These are phyloP conservation scores for Botrytis pseudocinerea DNA, from an alignment of 2,329 filamentous ascomycete genomes.

Conservation along the genomic window DNA sequence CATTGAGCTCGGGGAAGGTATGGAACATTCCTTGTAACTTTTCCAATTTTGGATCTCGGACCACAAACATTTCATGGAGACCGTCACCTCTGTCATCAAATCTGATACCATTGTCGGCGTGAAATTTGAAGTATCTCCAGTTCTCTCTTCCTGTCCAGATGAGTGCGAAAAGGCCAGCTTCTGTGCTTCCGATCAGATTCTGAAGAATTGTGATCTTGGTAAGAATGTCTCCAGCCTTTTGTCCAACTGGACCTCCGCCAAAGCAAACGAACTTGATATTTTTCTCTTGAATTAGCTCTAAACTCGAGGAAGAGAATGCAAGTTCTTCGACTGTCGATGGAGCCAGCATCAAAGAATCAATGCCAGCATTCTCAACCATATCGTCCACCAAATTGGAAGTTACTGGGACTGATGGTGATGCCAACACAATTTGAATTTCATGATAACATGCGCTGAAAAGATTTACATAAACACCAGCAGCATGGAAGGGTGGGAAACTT, in stretches of 20 bases:
- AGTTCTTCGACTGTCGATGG: constrained; percentile 22
- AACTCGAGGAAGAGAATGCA: constrained; percentile 8
- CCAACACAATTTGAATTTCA: background rate
- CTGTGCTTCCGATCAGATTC: constrained; percentile 21
- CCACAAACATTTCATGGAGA: constrained; percentile 14
- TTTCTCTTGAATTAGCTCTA: constrained; percentile 12
- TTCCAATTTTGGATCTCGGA: constrained; percentile 14
- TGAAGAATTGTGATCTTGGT: constrained; percentile 7
- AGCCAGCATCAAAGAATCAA: constrained; percentile 10
- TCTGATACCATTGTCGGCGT: constrained; percentile 4
- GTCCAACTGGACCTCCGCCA: constrained; percentile 15
- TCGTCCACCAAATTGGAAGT: constrained; percentile 15
- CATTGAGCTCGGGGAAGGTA: constrained; percentile 22
- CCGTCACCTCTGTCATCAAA: background rate
- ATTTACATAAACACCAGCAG: background rate
- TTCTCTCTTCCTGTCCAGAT: background rate
- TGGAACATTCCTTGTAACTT: constrained; percentile 19
- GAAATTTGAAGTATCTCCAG: constrained; percentile 21
- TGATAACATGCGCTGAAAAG: background rate
- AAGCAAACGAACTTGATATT: constrained; percentile 7
- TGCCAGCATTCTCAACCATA: constrained; percentile 14
- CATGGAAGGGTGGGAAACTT: constrained; percentile 20
- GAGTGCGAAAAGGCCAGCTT: background rate
- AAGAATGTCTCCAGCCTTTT: constrained; percentile 22
- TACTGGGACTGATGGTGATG: constrained; percentile 19